These are phyloP conservation scores for Xylaria nigripes DNA, from an alignment of 495 filamentous ascomycete species.

Conservation along the genomic window DNA sequence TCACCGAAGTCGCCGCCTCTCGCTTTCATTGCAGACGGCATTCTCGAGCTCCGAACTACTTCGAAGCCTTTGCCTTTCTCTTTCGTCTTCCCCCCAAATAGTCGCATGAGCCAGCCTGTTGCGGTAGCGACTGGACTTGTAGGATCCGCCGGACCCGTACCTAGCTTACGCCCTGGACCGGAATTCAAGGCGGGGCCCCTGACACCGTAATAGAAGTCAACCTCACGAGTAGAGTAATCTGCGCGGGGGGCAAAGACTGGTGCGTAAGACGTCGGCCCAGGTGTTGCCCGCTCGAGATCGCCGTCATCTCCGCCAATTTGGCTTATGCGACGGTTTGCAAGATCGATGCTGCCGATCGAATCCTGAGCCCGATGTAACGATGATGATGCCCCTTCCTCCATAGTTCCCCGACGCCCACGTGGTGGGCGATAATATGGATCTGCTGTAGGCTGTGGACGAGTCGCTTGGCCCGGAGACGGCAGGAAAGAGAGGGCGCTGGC, in stretches of 20 bases:
- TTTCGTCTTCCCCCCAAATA: conserved; percentile 76
- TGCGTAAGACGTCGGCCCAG: conserved; percentile 22
- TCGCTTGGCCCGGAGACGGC: conserved; percentile 44
- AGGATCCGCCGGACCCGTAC: conserved; percentile 91
- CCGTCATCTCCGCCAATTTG: conserved; percentile 32
- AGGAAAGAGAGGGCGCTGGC: conserved; percentile 62
- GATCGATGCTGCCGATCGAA: conserved; percentile 47
- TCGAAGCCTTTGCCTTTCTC: conserved; percentile 93
- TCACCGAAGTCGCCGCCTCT: conserved; percentile 46
- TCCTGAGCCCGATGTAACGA: conserved; percentile 31
- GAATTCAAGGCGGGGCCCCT: conserved; percentile 81
- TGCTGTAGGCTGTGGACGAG: conserved; percentile 37
- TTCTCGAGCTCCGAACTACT: conserved; percentile 78
- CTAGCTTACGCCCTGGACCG: conserved; percentile 69
- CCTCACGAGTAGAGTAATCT: conserved; percentile 87
- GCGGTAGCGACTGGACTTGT: conserved; percentile 83
- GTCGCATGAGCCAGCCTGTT: conserved; percentile 73
- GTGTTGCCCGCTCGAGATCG: conserved; percentile 35
- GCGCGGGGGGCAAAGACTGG: conserved; percentile 42
- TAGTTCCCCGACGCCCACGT: conserved; percentile 52
- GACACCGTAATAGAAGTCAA: conserved; percentile 91
- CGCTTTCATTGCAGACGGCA: conserved; percentile 51
- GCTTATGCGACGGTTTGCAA: conserved; percentile 39
- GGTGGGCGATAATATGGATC: conserved; percentile 85
- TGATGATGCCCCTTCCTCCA: conserved; percentile 39